Percentiles rank a stretch among this genome's conserved stretches.
Evolutionary conservation across 2,329 filamentous ascomycete species (phyloP).

Genomic region (Fusarium sp.): DNA sequence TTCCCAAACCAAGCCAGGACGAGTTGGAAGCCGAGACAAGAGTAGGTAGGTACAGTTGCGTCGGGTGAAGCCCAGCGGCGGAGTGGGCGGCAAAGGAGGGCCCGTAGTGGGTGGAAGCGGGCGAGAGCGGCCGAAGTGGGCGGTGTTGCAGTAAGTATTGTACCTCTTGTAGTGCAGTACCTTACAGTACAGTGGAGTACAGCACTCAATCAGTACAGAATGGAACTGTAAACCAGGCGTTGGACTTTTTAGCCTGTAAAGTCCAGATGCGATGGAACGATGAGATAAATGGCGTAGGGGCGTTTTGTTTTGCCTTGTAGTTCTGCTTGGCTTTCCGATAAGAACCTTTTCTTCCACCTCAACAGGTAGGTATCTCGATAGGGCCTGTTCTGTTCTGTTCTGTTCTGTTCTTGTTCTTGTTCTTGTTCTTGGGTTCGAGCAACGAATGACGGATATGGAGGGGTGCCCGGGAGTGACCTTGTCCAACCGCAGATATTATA

Average conservation of each 20-base stretch:
- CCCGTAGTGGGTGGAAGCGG: conserved; percentile 44
- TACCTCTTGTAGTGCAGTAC: too few species aligned
- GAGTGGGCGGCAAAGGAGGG: conserved; percentile 48
- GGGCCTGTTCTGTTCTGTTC: conserved; percentile 1
- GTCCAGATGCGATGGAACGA: neutral
- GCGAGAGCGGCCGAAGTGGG: conserved; percentile 44
- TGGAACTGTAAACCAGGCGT: too few species aligned
- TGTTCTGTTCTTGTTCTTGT: conserved; percentile 4
- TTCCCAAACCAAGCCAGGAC: conserved; percentile 8
- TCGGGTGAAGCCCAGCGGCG: conserved; percentile 45
- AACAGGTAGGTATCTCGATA: neutral
- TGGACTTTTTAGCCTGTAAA: too few species aligned
- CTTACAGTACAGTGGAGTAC: too few species aligned
- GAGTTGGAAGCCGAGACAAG: conserved; percentile 26
- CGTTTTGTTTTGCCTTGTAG: neutral
- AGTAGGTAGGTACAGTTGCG: neutral
- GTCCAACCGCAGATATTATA: conserved; percentile 1
- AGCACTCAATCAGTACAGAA: too few species aligned
- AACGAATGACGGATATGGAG: conserved; percentile 29
- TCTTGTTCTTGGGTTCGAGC: conserved; percentile 16
- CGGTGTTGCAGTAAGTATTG: conserved; percentile 18
- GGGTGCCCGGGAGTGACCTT: conserved; percentile 33
- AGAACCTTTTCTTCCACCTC: too few species aligned
- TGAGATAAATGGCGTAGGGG: neutral
- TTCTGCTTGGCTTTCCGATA: too few species aligned